Conservation (phyloP, 345 rosid species). For the Physaria fendleri region DNA sequence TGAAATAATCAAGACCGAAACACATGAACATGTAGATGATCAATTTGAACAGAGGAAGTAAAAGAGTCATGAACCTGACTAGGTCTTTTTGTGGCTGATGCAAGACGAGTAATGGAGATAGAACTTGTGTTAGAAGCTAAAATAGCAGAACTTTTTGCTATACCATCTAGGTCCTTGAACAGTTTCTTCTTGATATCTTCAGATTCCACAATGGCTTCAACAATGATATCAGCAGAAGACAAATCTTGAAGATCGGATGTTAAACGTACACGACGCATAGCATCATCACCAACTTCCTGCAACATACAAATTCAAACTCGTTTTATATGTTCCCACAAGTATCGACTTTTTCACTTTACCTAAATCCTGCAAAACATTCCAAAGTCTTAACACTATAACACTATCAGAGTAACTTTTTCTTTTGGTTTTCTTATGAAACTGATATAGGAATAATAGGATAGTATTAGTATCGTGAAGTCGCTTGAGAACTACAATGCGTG, state of each 20-base stretch:
- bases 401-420: background rate
- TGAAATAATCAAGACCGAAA: background rate
- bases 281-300: conserved; percentile 54
- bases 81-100: conserved; percentile 67
- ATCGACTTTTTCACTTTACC: background rate
- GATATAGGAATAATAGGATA: no score
- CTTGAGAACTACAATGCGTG: background rate
- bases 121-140: conserved; percentile 93
- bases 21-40: background rate
- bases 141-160: conserved; percentile 55
- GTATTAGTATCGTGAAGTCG: background rate
- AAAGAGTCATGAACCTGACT: conserved; percentile 44
- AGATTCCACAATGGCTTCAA: conserved; percentile 88
- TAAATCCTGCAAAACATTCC: background rate
- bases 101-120: conserved; percentile 82
- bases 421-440: background rate
- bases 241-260: conserved; percentile 61
- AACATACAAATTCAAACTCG: background rate
- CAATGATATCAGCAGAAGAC: conserved; percentile 47
- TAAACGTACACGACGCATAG: conserved; percentile 47
- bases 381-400: background rate
- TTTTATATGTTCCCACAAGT: background rate
- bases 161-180: conserved; percentile 53
- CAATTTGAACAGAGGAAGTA: background rate
- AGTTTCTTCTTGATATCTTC: conserved; percentile 70